Percentiles rank a stretch among this genome's conserved stretches.
phyloP scores from a whole-genome alignment of 257 asterid genomes.

The Solanum neorickii region DNA sequence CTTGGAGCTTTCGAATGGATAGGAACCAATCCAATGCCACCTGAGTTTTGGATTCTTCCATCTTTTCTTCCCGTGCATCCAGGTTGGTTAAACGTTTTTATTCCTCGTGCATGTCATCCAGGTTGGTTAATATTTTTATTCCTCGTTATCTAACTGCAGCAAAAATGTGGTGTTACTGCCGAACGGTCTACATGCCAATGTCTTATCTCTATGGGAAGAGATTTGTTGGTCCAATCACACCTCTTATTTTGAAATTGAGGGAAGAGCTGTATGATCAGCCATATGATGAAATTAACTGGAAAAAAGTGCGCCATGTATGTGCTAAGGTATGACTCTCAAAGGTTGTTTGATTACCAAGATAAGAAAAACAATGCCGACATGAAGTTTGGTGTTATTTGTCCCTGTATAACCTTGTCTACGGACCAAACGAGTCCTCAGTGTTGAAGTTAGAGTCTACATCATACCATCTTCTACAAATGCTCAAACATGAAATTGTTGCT shows the following conservation, averaged over 20 bases:
- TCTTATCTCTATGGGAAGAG: conserved; percentile 67
- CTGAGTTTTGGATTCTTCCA: conserved; percentile 35
- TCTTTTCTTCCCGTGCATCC: conserved; percentile 61
- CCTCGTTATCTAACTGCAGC: conserved; percentile 23
- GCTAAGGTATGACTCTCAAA: conserved; percentile 35
- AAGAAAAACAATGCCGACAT: background rate
- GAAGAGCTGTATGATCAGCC: conserved; percentile 56
- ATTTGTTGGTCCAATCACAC: conserved; percentile 60
- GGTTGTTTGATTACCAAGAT: background rate
- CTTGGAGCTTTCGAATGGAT: conserved; percentile 47
- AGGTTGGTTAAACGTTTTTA: conserved; percentile 16
- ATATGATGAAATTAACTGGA: conserved; percentile 45
- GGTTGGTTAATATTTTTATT: background rate
- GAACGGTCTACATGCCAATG: conserved; percentile 80
- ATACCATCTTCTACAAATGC: background rate
- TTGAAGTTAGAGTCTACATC: background rate
- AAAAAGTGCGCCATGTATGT: conserved; percentile 41
- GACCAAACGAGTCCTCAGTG: background rate
- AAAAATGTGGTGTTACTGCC: conserved; percentile 69
- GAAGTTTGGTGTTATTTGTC: background rate
- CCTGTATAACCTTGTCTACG: background rate
- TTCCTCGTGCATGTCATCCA: background rate
- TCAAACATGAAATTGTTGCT: background rate
- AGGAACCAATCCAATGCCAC: conserved; percentile 46
- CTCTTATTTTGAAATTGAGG: conserved; percentile 45